Conservation (phyloP, 1,139 yeast genomes). For the Nakaseomyces bracarensis region DNA sequence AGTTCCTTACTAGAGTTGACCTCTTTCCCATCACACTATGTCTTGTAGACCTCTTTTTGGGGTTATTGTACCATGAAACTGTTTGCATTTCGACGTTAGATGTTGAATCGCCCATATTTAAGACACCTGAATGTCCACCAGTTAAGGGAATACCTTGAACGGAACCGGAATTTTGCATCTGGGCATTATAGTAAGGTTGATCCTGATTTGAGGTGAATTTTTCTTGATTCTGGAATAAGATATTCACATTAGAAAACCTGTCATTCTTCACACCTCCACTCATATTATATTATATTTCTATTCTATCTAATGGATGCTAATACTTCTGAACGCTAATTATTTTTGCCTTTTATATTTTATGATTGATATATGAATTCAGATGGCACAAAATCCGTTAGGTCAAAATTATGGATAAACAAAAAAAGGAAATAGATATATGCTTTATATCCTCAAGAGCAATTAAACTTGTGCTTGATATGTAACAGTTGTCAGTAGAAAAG, state of each 20-base stretch:
- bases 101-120: background rate
- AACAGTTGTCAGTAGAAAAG: no score
- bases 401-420: no score
- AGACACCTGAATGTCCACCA: background rate
- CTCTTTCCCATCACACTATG: conserved; percentile 38
- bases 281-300: conserved; percentile 1
- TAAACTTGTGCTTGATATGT: no score
- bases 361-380: no score
- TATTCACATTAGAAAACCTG: conserved; percentile 2
- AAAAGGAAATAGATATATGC: no score
- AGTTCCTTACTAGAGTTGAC: conserved; percentile 15
- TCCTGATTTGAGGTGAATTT: background rate
- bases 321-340: no score
- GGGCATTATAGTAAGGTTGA: background rate
- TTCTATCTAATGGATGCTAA: background rate
- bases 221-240: background rate
- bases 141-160: no score
- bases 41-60: conserved; percentile 52
- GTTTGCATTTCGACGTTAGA: background rate
- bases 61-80: conserved; percentile 43
- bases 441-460: no score
- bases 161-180: no score
- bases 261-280: background rate
- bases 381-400: no score
- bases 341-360: no score